phyloP scores from a whole-genome alignment of 495 filamentous ascomycete species.

The Chaetomidium leptoderma region DNA sequence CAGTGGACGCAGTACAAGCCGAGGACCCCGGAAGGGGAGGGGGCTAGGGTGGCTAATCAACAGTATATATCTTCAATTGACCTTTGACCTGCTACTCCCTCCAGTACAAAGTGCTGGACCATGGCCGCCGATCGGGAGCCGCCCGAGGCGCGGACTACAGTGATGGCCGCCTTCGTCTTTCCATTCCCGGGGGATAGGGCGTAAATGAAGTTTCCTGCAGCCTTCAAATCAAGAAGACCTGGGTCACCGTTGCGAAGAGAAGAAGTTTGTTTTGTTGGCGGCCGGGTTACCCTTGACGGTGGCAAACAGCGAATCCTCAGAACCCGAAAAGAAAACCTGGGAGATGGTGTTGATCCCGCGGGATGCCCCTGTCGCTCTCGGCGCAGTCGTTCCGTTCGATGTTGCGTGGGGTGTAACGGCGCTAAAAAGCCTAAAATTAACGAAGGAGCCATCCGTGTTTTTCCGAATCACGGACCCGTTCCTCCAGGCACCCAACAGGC shows the following conservation, averaged over 20 bases:
- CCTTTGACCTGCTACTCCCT: slow-evolving; percentile 9
- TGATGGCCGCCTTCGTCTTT: slow-evolving; percentile 40
- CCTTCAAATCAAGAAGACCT: slow-evolving; percentile 54
- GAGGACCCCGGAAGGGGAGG: too few species aligned
- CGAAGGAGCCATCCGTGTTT: too few species aligned
- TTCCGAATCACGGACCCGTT: too few species aligned
- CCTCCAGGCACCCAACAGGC: too few species aligned
- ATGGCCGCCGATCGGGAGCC: background rate
- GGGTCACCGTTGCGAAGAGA: slow-evolving; percentile 46
- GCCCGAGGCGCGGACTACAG: slow-evolving; percentile 46
- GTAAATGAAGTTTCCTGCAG: slow-evolving; percentile 50
- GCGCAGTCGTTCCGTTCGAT: too few species aligned
- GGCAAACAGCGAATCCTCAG: slow-evolving; percentile 47
- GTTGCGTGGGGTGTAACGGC: too few species aligned
- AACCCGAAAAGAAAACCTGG: slow-evolving; percentile 53
- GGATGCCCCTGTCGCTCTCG: too few species aligned
- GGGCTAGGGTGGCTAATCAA: too few species aligned
- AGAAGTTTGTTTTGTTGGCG: slow-evolving; percentile 51
- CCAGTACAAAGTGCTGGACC: slow-evolving; percentile 41
- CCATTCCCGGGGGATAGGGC: slow-evolving; percentile 52
- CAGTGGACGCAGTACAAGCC: too few species aligned
- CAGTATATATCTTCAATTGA: too few species aligned
- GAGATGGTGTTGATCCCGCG: slow-evolving; percentile 50
- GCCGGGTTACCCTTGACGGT: slow-evolving; percentile 53
- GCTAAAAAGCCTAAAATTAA: too few species aligned